Base-by-base conservation (phyloP, 2,329 filamentous ascomycete species). In the Fusarium multiceps region DNA sequence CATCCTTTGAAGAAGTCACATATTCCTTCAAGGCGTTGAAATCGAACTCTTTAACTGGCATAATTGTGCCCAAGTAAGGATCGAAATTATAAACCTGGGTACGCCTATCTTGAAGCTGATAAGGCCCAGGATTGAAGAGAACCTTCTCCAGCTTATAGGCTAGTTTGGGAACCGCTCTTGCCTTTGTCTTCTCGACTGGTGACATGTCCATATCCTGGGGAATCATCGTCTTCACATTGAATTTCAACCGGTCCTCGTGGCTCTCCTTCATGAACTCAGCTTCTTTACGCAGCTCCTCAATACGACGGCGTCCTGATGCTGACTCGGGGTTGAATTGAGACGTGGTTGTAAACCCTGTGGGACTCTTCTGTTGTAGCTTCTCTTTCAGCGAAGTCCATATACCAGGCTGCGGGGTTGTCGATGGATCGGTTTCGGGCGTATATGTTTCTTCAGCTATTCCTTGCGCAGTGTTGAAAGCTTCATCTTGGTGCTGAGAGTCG, bases 31-130 rank as follows among this genome's bases (percentile, higher is more conserved):
- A 80, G 6, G 93, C 90, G 61, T 92, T 87, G 79, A 97, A 99
- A 76, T 99, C 93, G 76, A 99, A 99, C 76, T 99, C 93, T 4
- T 88, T 84, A 18, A 96, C 90, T 3, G 96, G 94, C 93, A 98
- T 98, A 74, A 99, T 97, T 55, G 89, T 90, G 64, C 94, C 89
- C 21, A 99, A 86, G 76, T 98, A 98, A 0, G 97, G 96, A 77
- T 99, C 95, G 75, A 99, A 99, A 78, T 99, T 99, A 85, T 90
- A 99, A 9, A 98, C 93, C 20, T 90, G 87, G 41, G 95, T 94
- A 61, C 93, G 88, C 25, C 91, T 90, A 78, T 99, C 96, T 80
- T 97, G 94, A 54, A 99, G 87, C 53, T 93, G 90, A 78, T 98
- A 97, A 40, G 98, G 93, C 23, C 96, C 94, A 3, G 91, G 91